Base-by-base conservation (phyloP, 1,284 basidiomycete species). In the Ustilago tritici region DNA sequence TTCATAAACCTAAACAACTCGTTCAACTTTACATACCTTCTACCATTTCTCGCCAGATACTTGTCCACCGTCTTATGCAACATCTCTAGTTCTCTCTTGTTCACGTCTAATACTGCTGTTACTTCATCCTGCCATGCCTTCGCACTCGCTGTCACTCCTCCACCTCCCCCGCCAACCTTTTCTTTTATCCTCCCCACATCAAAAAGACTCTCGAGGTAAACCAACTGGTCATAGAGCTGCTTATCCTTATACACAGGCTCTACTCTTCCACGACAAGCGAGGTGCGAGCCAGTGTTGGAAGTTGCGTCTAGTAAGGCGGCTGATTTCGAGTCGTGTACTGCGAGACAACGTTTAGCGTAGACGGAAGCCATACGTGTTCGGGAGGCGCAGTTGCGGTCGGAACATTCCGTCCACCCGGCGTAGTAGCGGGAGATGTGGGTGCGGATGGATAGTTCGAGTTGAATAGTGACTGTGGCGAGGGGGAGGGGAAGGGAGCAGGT, bases 331-430 rank as follows among this genome's bases (percentile, higher is more conserved):
- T 77, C 75, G 66, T 72, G 66, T n/a, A 73, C 38, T 15, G 78
- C 82, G 17, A 84, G 53, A 62, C 84, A 86, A 4, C 82, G 78
- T 52, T 91, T 90, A 9, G 94, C 94, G 86, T 95, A 97, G 0
- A 98, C 94, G 49, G 93, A 89, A 91, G 97, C 95, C 89, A 91
- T 92, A 31, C 95, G 89, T n/a, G 95, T 95, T 23, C 92, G 89
- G 64, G 92, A 90, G 10, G 91, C 90, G 85, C 97, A 99, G 2
- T 91, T 92, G 35, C 91, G 88, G 76, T 98, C 96, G 79, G 94
- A 90, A 87, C 97, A 99, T 12, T 93, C 88, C 1, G 91, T 92
- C 92, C 93, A 95, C 7, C 92, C 91, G 80, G 96, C 91, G 85
- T 99, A 99, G 87, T 96, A 98, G 78, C 89, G 90, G 4, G 89